Conservation (phyloP, 164 flowering plant genomes). For the Berberis thunbergii region DNA sequence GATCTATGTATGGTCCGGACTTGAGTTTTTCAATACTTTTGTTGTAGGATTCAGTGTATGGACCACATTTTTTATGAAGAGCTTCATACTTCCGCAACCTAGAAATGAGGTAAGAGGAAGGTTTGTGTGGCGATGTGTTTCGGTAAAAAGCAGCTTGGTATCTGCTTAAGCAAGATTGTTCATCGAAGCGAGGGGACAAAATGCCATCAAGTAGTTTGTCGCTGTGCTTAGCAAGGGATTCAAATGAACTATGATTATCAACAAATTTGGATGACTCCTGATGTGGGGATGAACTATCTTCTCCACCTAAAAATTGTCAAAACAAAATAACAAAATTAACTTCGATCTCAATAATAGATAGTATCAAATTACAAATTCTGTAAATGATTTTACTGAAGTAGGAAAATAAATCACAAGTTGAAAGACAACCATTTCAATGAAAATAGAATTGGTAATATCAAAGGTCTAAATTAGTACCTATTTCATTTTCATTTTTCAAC, state of each 20-base stretch:
- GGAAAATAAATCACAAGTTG: too few species aligned
- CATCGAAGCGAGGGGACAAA: slow-evolving; percentile 45
- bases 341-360: neutral
- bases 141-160: slow-evolving; percentile 42
- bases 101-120: slow-evolving; percentile 51
- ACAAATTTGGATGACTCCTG: slow-evolving; percentile 9
- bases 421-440: too few species aligned
- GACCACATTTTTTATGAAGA: slow-evolving; percentile 68
- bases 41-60: slow-evolving; percentile 51
- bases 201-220: slow-evolving; percentile 57
- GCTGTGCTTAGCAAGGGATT: slow-evolving; percentile 1
- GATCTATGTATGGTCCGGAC: slow-evolving; percentile 20
- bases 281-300: slow-evolving; percentile 4
- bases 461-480: neutral
- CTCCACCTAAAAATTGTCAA: slow-evolving; percentile 15
- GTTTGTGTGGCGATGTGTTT: slow-evolving; percentile 27
- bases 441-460: too few species aligned
- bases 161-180: slow-evolving; percentile 66
- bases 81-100: slow-evolving; percentile 58
- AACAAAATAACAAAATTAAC: neutral
- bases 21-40: slow-evolving; percentile 39
- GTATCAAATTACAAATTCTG: neutral
- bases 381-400: too few species aligned
- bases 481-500: slow-evolving; percentile 10
- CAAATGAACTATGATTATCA: neutral